A percentile compares a stretch with the other conserved stretches of the same genome.
Evolutionary conservation across 345 rosid species (phyloP).

Genomic region (Camelina sativa): DNA sequence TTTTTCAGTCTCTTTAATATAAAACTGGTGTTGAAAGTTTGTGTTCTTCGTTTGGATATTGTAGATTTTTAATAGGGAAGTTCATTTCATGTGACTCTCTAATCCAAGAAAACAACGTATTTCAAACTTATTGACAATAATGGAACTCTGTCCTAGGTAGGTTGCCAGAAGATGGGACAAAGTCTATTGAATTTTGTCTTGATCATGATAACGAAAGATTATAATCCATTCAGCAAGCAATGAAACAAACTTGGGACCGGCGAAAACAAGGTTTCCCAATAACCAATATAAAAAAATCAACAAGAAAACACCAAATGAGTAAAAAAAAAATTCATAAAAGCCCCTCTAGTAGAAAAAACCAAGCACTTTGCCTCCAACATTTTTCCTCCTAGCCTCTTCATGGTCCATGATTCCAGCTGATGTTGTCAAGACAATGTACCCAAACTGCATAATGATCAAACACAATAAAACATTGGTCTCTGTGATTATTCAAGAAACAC

Average conservation of each 20-base stretch:
- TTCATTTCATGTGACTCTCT: not conserved
- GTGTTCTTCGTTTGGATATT: not conserved
- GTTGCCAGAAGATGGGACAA: not conserved
- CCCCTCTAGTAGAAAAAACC: conserved; percentile 16
- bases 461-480: not conserved
- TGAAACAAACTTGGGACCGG: not conserved
- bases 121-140: not conserved
- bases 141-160: not conserved
- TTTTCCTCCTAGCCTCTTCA: conserved; percentile 39
- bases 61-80: not conserved
- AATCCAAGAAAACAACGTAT: not conserved
- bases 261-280: not conserved
- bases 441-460: conserved; percentile 21
- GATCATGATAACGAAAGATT: too few relatives aligned
- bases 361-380: conserved; percentile 41
- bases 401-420: conserved; percentile 44
- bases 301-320: not conserved
- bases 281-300: not conserved
- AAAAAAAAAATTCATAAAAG: not conserved
- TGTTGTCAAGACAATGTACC: conserved; percentile 35
- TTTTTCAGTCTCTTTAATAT: not conserved
- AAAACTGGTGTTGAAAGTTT: not conserved
- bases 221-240: too few relatives aligned
- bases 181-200: too few relatives aligned
- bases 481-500: too few relatives aligned